phyloP scores from a whole-genome alignment of 2,329 filamentous ascomycete species.

The Fusarium nodosum region DNA sequence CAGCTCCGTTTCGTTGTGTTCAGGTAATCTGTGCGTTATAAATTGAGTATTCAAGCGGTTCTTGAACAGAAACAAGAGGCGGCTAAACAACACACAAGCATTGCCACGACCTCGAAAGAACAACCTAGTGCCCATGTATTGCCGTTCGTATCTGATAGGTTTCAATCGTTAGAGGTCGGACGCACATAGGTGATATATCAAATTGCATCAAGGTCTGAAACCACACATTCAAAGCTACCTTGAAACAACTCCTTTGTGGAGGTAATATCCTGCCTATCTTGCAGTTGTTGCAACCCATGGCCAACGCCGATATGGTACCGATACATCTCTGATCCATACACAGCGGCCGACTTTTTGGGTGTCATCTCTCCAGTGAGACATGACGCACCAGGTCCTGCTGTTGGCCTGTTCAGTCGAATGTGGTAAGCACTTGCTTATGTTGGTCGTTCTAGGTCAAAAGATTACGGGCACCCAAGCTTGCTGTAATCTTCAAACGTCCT shows the following conservation, averaged over 20 bases:
- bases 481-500: not conserved
- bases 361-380: not conserved
- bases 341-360: rapidly evolving
- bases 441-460: not conserved
- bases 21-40: too few relatives aligned
- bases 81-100: not conserved
- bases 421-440: not conserved
- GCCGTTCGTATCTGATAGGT: too few relatives aligned
- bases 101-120: too few relatives aligned
- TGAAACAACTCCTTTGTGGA: not conserved
- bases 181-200: not conserved
- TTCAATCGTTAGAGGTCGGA: too few relatives aligned
- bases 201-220: not conserved
- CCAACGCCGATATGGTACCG: not conserved
- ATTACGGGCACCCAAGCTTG: not conserved
- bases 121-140: too few relatives aligned
- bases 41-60: not conserved
- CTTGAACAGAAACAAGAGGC: not conserved
- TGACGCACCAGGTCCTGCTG: too few relatives aligned
- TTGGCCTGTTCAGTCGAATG: not conserved
- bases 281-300: too few relatives aligned
- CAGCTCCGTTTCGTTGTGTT: not conserved
- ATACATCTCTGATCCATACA: not conserved
- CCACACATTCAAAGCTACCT: not conserved
- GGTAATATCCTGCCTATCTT: not conserved